These are phyloP conservation scores for Raffaelea deltoideospora DNA, from an alignment of 2,329 filamentous ascomycete genomes.

Conservation along the genomic window DNA sequence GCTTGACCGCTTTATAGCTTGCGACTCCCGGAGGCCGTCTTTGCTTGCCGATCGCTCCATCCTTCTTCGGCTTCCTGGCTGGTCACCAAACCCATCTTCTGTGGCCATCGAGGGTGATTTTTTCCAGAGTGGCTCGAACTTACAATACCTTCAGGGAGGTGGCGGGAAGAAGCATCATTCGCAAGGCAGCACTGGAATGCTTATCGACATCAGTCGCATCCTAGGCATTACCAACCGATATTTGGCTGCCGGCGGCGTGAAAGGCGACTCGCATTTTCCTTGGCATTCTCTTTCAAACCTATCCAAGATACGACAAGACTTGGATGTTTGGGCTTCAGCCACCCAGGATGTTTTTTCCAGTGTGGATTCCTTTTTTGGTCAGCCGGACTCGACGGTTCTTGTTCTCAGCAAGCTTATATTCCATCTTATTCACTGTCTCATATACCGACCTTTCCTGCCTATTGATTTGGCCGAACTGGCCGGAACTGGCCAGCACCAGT, in stretches of 20 bases:
- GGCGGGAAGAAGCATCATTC: slow-evolving; percentile 49
- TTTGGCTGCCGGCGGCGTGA: slow-evolving; percentile 70
- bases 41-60: slow-evolving; percentile 66
- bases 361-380: slow-evolving; percentile 59
- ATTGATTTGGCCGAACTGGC: slow-evolving; percentile 71
- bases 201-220: slow-evolving; percentile 73
- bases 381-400: slow-evolving; percentile 61
- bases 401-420: slow-evolving; percentile 78
- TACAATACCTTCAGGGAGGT: slow-evolving; percentile 54
- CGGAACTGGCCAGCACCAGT: slow-evolving; percentile 70
- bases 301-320: slow-evolving; percentile 71
- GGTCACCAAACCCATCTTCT: slow-evolving; percentile 46
- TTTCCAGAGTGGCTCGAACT: slow-evolving; percentile 65
- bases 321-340: slow-evolving; percentile 73
- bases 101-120: slow-evolving; percentile 61
- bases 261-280: slow-evolving; percentile 79
- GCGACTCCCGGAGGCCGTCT: slow-evolving; percentile 70
- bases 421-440: slow-evolving; percentile 71
- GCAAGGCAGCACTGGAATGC: slow-evolving; percentile 63
- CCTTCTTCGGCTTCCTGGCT: slow-evolving; percentile 59
- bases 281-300: slow-evolving; percentile 79
- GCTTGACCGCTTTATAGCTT: slow-evolving; percentile 69
- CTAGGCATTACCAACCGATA: slow-evolving; percentile 74
- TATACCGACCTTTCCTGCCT: slow-evolving; percentile 76
- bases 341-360: slow-evolving; percentile 68